These are phyloP conservation scores for Hepatocystis sp. DNA, from an alignment of 169 alveolate genomes.

Conservation along the genomic window DNA sequence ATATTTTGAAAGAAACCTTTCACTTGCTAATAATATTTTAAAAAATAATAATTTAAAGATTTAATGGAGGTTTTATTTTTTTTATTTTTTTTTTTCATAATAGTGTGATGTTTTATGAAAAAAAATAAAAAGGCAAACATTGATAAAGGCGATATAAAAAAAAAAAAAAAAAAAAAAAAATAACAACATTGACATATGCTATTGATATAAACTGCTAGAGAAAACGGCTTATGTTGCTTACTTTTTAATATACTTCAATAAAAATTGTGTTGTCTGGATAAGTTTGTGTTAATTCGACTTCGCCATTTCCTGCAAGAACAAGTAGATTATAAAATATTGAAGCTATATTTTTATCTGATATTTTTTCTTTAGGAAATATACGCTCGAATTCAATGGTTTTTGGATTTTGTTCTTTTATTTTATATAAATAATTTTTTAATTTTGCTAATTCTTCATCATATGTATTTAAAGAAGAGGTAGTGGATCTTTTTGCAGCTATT, in stretches of 20 bases:
- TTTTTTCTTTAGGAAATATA: slow-evolving; percentile 36
- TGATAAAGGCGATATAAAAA: too few species aligned
- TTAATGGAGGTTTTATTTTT: too few species aligned
- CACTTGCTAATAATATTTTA: too few species aligned
- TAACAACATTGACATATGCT: too few species aligned
- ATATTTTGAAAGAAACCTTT: too few species aligned
- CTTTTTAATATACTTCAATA: slow-evolving; percentile 23
- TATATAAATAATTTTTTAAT: slow-evolving; percentile 49
- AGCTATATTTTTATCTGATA: slow-evolving; percentile 31
- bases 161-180: too few species aligned
- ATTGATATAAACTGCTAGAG: too few species aligned
- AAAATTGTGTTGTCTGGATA: slow-evolving; percentile 41
- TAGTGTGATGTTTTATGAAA: too few species aligned
- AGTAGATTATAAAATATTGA: slow-evolving; percentile 56
- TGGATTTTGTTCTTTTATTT: slow-evolving; percentile 14
- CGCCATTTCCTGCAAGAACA: slow-evolving; percentile 69
- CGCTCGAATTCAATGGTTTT: slow-evolving; percentile 33
- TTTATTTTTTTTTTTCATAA: too few species aligned
- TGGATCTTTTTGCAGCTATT: slow-evolving; percentile 44
- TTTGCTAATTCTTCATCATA: slow-evolving; percentile 56
- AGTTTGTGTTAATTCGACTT: slow-evolving; percentile 42
- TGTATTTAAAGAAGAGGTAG: slow-evolving; percentile 33
- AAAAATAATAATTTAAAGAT: too few species aligned
- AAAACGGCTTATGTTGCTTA: too few species aligned
- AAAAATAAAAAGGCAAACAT: too few species aligned